phyloP scores from a whole-genome alignment of 208 protist genomes.

The Trypanosoma scelopori region DNA sequence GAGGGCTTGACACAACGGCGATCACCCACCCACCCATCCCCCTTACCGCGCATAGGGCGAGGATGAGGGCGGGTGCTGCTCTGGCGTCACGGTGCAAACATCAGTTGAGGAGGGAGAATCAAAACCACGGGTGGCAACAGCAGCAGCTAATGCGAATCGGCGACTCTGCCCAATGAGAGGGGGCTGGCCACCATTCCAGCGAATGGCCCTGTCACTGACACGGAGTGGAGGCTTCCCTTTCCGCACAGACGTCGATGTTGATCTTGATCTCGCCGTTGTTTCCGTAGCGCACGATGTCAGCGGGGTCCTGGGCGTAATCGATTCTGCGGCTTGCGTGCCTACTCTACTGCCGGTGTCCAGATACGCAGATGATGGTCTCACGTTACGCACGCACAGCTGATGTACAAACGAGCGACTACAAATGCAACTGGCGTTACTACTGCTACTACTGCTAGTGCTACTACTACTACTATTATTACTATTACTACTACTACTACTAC shows the following conservation, averaged over 20 bases:
- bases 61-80: no score
- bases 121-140: neutral
- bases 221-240: neutral
- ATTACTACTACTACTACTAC: neutral
- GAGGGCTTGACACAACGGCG: no score
- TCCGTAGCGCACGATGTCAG: neutral
- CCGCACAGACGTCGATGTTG: neutral
- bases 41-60: no score
- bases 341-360: neutral
- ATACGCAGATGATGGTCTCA: no score
- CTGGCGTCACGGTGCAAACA: no score
- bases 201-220: neutral
- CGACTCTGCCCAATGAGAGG: neutral
- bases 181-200: neutral
- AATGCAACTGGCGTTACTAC: neutral
- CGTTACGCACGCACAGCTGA: no score
- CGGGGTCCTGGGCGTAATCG: neutral
- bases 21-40: no score
- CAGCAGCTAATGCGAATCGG: neutral
- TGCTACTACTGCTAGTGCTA: neutral
- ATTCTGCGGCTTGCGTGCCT: neutral
- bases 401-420: no score
- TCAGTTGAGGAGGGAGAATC: no score
- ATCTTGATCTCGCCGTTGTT: neutral
- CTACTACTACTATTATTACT: neutral